Base-by-base conservation (phyloP, 768 basidiomycete species). In the Tylopilus cervinicoccineus region DNA sequence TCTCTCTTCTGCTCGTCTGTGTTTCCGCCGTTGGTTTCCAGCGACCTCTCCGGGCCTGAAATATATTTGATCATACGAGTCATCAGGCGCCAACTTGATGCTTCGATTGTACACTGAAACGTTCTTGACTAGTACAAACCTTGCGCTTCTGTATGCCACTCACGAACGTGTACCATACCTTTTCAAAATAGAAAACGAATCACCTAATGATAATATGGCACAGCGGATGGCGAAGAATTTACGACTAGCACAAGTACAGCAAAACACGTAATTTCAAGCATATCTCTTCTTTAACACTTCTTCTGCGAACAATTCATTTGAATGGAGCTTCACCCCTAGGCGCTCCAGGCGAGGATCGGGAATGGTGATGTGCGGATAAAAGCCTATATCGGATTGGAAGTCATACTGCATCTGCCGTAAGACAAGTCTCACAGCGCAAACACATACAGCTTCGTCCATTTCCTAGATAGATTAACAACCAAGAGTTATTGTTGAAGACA, bases 291-390 rank as follows among this genome's bases (percentile, higher is more conserved):
- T 61, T 31, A 59, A n/a, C 27, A 36, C 56, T 24, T 56, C 62
- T 19, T 58, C 45, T 11, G 51, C 50, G 29, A 64, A 50, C 23
- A 6, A 27, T 22, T 53, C 43, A 38, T 56, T 55, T 0, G 62
- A 57, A 31, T 60, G 50, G 45, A 66, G 60, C 31, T 56, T 61
- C 32, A 62, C 64, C 14, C 59, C 65, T 11, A 66, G 51, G 17
- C 49, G 51, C 19, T 57, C 56, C 43, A 66, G 44, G 33, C 56
- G 63, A 31, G 56, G 57, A 45, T 66, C 65, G 0, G 65, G 63
- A 33, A 63, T 51, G 19, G 28, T n/a, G 1, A 52, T 22, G 23
- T 56, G 32, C 2, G 44, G 38, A 42, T 60, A 63, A 24, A 63
- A 34, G 26, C 60, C 62, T 20, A 63, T 47, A 40, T 64, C 66